Evolutionary conservation across 202 grass and related monocot genomes (phyloP).

Genomic region (Dendrocalamus latiflorus): DNA sequence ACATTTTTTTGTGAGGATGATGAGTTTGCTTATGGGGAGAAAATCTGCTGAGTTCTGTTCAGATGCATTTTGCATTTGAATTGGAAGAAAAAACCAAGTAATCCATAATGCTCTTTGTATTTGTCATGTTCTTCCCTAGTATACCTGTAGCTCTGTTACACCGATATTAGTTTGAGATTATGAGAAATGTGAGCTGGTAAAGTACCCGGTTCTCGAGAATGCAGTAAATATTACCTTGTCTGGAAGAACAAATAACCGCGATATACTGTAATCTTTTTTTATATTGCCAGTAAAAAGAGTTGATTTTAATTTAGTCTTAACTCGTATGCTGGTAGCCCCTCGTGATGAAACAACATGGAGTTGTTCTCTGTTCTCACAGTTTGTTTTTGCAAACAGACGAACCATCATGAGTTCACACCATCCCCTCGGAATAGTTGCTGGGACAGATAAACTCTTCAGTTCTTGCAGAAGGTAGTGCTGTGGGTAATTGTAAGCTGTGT

Average conservation of each 20-base stretch:
- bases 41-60: not conserved
- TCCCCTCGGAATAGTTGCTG: not conserved
- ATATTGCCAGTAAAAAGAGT: not conserved
- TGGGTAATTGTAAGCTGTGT: not conserved
- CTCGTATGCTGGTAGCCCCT: not conserved
- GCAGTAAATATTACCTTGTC: conserved; percentile 14
- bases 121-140: conserved; percentile 9
- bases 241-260: not conserved
- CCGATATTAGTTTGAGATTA: not conserved
- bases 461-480: not conserved
- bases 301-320: not conserved
- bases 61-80: conserved; percentile 11
- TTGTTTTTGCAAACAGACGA: not conserved
- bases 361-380: conserved; percentile 16
- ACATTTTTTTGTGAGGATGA: not conserved
- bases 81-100: conserved; percentile 17
- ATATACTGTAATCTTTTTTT: not conserved
- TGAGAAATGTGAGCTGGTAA: conserved; percentile 17
- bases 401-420: not conserved
- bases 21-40: conserved; percentile 8
- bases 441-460: not conserved
- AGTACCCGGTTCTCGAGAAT: not conserved
- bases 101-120: conserved; percentile 6
- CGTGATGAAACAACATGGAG: not conserved
- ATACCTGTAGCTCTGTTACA: conserved; percentile 3